Evolutionary conservation across 2,329 filamentous ascomycete genomes (phyloP).

Genomic region (Trichoderma gracile): DNA sequence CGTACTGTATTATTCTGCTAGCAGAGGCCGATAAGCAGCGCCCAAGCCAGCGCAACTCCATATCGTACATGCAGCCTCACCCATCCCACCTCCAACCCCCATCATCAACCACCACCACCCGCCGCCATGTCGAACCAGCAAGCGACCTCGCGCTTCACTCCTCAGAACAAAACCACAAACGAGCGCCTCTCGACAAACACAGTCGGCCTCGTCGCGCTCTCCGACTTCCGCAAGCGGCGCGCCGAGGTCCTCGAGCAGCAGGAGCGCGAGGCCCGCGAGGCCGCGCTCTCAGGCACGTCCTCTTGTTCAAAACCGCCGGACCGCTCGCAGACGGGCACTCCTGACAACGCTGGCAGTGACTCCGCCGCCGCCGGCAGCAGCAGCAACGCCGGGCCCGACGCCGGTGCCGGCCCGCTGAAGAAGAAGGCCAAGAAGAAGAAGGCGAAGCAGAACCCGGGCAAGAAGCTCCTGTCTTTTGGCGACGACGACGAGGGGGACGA

Average conservation of each 20-base stretch:
- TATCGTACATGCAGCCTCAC: too few species aligned
- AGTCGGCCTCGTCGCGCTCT: constrained; percentile 86
- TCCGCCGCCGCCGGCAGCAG: constrained; percentile 29
- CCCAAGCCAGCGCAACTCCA: background rate
- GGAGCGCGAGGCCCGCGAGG: constrained; percentile 75
- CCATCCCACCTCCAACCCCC: background rate
- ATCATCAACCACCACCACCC: constrained; percentile 33
- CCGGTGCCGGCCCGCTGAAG: constrained; percentile 32
- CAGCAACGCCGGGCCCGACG: constrained; percentile 5
- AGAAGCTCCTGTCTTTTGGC: constrained; percentile 62
- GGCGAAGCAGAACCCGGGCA: constrained; percentile 46
- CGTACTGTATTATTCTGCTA: background rate
- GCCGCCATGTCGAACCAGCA: constrained; percentile 29
- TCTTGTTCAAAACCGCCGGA: constrained; percentile 45
- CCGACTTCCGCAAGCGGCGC: constrained; percentile 93
- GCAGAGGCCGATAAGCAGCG: background rate
- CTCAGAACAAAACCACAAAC: constrained; percentile 74
- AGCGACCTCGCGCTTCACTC: constrained; percentile 67
- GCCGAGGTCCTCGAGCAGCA: constrained; percentile 92
- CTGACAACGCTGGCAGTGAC: constrained; percentile 45
- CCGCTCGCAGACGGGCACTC: constrained; percentile 51
- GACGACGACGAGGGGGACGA: constrained; percentile 65
- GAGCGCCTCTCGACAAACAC: constrained; percentile 82
- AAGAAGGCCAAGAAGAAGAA: constrained; percentile 39
- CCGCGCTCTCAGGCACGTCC: constrained; percentile 45